Percentiles rank a stretch among this genome's conserved stretches.
Conservation (phyloP, 345 rosid genomes). For the Citrus sinensis region DNA sequence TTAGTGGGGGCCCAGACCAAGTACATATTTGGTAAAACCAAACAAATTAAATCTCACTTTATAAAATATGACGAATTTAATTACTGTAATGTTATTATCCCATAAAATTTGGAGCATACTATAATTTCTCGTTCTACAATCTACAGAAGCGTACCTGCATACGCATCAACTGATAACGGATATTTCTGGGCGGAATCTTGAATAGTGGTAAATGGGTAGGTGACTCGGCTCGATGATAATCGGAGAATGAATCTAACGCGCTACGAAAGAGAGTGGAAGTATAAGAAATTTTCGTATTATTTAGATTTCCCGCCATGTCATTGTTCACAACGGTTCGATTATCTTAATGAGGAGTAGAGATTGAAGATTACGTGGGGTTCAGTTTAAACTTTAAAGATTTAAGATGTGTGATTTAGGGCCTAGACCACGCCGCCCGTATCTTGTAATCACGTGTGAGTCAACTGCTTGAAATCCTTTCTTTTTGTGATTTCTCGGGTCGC, state of each 20-base stretch:
- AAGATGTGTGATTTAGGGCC: not conserved
- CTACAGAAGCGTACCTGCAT: too few relatives aligned
- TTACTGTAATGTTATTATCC: too few relatives aligned
- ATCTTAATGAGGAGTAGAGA: not conserved
- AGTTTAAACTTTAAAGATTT: not conserved
- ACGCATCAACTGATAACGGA: too few relatives aligned
- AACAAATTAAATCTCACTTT: too few relatives aligned
- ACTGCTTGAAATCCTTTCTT: not conserved
- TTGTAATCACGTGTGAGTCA: conserved; percentile 14
- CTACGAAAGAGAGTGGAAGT: not conserved
- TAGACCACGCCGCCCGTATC: conserved; percentile 20
- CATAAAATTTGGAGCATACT: too few relatives aligned
- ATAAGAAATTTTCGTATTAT: not conserved
- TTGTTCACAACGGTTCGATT: not conserved
- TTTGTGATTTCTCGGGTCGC: not conserved
- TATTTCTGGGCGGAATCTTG: too few relatives aligned
- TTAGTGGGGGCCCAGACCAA: too few relatives aligned
- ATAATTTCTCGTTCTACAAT: too few relatives aligned
- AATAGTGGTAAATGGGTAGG: too few relatives aligned
- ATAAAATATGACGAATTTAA: too few relatives aligned
- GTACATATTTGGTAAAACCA: too few relatives aligned
- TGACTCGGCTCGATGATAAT: too few relatives aligned
- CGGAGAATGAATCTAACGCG: not conserved
- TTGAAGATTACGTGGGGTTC: not conserved
- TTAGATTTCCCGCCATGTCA: conserved; percentile 14